phyloP scores from a whole-genome alignment of 2,329 filamentous ascomycete species.

The Sporothrix phasma region DNA sequence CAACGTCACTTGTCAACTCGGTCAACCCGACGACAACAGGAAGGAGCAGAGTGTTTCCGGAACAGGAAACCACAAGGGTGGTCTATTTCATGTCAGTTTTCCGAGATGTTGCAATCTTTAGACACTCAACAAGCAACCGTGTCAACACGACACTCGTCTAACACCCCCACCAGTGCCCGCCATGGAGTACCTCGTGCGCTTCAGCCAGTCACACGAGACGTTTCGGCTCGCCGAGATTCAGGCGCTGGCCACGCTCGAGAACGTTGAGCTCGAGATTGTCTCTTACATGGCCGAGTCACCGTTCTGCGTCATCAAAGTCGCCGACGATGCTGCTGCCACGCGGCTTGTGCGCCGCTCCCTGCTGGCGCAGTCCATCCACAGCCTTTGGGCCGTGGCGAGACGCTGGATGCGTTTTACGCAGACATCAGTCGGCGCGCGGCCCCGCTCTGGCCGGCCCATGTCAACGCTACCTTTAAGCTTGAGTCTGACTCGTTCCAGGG shows the following conservation, averaged over 20 bases:
- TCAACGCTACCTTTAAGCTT: constrained; percentile 66
- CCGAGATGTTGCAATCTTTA: too few species aligned
- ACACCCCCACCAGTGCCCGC: neutral
- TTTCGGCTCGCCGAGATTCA: constrained; percentile 80
- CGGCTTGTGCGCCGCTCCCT: constrained; percentile 66
- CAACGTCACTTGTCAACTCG: constrained; percentile 1
- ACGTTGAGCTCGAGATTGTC: constrained; percentile 60
- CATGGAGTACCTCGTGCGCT: constrained; percentile 78
- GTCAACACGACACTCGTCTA: neutral
- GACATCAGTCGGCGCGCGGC: constrained; percentile 50
- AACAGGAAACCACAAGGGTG: neutral
- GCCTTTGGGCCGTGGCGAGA: constrained; percentile 68
- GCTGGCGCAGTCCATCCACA: constrained; percentile 72
- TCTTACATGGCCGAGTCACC: constrained; percentile 70
- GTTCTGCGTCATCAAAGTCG: constrained; percentile 67
- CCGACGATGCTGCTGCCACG: constrained; percentile 53
- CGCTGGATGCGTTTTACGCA: constrained; percentile 58
- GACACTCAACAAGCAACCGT: neutral
- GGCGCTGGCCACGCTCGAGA: constrained; percentile 61
- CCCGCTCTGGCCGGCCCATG: constrained; percentile 58
- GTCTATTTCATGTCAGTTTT: neutral
- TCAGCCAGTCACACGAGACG: constrained; percentile 82
- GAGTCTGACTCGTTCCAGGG: constrained; percentile 73
- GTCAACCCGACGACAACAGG: neutral
- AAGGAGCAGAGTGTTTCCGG: neutral